phyloP scores from a whole-genome alignment of 495 filamentous ascomycete genomes.

The Penicillium arizonense region DNA sequence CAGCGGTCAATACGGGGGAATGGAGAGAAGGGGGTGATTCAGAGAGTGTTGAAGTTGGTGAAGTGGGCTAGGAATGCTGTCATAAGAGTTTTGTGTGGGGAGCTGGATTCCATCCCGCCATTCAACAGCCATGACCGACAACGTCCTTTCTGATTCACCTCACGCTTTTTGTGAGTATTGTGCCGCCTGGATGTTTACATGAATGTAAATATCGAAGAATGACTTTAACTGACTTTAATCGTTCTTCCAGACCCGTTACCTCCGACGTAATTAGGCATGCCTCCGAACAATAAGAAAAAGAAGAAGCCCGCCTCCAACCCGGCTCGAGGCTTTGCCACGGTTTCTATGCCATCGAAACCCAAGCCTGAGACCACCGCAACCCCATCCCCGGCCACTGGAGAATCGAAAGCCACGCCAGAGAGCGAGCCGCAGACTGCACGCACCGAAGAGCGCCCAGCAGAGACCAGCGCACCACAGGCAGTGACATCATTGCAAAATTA shows the following conservation, averaged over 20 bases:
- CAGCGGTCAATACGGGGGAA: conserved; percentile 31
- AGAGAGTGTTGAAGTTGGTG: conserved; percentile 12
- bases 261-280: conserved; percentile 48
- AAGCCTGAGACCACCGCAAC: conserved; percentile 34
- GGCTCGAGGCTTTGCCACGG: conserved; percentile 87
- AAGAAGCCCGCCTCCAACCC: conserved; percentile 83
- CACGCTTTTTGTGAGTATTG: conserved; percentile 9
- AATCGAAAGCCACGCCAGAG: conserved; percentile 40
- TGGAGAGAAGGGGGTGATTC: conserved; percentile 16
- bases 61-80: conserved; percentile 40
- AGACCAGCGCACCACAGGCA: conserved; percentile 14
- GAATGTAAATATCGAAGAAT: too few relatives aligned
- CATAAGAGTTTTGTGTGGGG: conserved; percentile 47
- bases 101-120: conserved; percentile 18
- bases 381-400: conserved; percentile 28
- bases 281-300: conserved; percentile 78
- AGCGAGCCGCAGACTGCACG: conserved; percentile 37
- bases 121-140: conserved; percentile 17
- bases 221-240: conserved; percentile 2
- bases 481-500: conserved; percentile 48
- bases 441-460: conserved; percentile 18
- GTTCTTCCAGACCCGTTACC: conserved; percentile 8
- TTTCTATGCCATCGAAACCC: conserved; percentile 78
- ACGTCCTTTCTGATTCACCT: conserved; percentile 15
- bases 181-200: background rate